Evolutionary conservation across 2,329 filamentous ascomycete species (phyloP).

Genomic region (Escovopsis weberi): DNA sequence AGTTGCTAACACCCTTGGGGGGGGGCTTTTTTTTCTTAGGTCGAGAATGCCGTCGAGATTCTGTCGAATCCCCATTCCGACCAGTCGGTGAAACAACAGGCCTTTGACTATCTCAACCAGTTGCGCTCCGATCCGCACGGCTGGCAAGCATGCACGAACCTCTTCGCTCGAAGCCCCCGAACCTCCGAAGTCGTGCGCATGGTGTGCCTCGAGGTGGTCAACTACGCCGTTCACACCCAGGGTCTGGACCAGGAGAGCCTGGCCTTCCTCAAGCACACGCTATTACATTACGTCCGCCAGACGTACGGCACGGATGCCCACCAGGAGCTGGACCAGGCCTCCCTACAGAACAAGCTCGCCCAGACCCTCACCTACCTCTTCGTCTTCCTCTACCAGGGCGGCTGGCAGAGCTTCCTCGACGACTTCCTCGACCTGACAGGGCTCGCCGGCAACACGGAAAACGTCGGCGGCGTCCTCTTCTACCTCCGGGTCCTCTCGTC

Average conservation of each 20-base stretch:
- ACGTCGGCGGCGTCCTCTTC: constrained; percentile 61
- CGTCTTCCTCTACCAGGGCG: constrained; percentile 67
- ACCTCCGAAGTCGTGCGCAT: constrained; percentile 74
- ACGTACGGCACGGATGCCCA: constrained; percentile 51
- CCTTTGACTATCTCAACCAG: constrained; percentile 66
- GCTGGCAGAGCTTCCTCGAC: constrained; percentile 83
- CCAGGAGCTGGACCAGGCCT: constrained; percentile 51
- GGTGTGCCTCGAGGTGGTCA: constrained; percentile 83
- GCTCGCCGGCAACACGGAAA: constrained; percentile 48
- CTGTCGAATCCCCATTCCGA: constrained; percentile 72
- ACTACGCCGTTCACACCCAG: constrained; percentile 74
- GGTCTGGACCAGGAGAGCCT: constrained; percentile 60
- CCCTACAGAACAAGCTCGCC: constrained; percentile 91
- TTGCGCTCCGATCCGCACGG: constrained; percentile 69
- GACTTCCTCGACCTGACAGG: constrained; percentile 71
- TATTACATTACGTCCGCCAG: constrained; percentile 68
- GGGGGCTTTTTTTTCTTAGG: constrained; percentile 30
- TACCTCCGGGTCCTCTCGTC: constrained; percentile 81
- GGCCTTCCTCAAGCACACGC: constrained; percentile 60
- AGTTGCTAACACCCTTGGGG: neutral
- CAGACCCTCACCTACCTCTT: constrained; percentile 94
- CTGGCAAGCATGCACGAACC: constrained; percentile 77
- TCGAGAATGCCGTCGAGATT: constrained; percentile 92
- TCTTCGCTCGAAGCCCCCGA: constrained; percentile 69
- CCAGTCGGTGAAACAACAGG: constrained; percentile 62